A percentile compares a stretch with the other conserved stretches of the same genome.
These are phyloP conservation scores for Coleophoma eucalyptorum DNA, from an alignment of 2,329 filamentous ascomycete species.

Conservation along the genomic window DNA sequence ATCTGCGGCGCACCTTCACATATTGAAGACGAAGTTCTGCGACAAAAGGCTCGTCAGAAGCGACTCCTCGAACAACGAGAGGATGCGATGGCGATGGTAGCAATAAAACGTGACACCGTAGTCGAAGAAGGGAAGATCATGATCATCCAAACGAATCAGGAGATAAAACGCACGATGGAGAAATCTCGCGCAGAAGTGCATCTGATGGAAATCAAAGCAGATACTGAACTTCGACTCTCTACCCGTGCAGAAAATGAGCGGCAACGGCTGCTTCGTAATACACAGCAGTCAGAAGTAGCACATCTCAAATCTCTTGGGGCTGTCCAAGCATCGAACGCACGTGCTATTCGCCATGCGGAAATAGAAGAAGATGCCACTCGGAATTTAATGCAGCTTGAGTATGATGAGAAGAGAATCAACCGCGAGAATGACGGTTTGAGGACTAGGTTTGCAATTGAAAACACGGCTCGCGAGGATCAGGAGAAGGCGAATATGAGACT, in stretches of 20 bases:
- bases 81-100: constrained; percentile 4
- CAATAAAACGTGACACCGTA: constrained; percentile 5
- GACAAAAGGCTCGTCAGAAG: constrained; percentile 10
- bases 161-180: constrained; percentile 5
- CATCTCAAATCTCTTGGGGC: constrained; percentile 3
- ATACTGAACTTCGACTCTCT: constrained; percentile 6
- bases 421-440: constrained; percentile 25
- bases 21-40: constrained; percentile 10
- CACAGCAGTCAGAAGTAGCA: constrained; percentile 1
- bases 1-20: constrained; percentile 6
- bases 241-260: constrained; percentile 1
- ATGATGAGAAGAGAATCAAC: constrained; percentile 2
- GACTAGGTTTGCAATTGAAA: constrained; percentile 31
- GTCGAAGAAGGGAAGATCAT: constrained; percentile 8
- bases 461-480: constrained; percentile 31
- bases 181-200: constrained; percentile 1
- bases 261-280: neutral
- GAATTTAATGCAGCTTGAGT: constrained; percentile 10
- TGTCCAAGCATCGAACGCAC: constrained; percentile 3
- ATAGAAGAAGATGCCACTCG: constrained; percentile 2
- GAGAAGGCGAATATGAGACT: constrained; percentile 21
- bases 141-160: constrained; percentile 4
- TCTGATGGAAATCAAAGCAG: constrained; percentile 2
- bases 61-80: constrained; percentile 7
- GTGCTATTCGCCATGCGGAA: constrained; percentile 5